phyloP scores from a whole-genome alignment of 78 protist genomes.

The Cavenderia fasciculata region DNA sequence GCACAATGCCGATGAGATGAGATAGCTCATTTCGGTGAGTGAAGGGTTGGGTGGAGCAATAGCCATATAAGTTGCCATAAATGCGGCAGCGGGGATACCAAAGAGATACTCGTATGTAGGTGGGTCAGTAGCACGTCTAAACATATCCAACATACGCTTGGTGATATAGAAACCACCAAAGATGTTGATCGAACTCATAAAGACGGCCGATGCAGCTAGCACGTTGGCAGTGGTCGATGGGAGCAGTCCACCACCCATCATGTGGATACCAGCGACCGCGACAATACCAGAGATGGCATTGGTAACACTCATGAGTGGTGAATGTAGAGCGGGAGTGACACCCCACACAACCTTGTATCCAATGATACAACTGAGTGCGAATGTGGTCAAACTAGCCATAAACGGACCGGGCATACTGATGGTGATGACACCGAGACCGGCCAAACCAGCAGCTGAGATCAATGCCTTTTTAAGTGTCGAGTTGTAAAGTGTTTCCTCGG shows the following conservation, averaged over 20 bases:
- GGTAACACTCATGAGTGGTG: conserved; percentile 98
- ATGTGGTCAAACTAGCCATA: conserved; percentile 79
- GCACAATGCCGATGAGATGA: conserved; percentile 31
- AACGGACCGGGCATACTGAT: conserved; percentile 48
- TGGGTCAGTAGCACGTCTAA: conserved; percentile 73
- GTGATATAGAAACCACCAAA: conserved; percentile 98
- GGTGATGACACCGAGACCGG: background rate
- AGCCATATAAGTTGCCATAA: conserved; percentile 52
- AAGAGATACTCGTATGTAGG: conserved; percentile 48
- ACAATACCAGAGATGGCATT: conserved; percentile 99
- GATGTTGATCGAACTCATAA: conserved; percentile 93
- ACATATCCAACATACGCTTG: conserved; percentile 97
- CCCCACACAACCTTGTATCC: conserved; percentile 96
- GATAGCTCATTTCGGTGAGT: conserved; percentile 31
- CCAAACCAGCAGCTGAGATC: conserved; percentile 13
- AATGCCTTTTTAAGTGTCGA: conserved; percentile 27
- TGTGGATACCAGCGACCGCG: conserved; percentile 94
- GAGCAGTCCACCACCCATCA: conserved; percentile 71
- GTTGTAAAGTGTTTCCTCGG: background rate
- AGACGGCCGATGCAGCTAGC: conserved; percentile 88
- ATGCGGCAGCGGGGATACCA: conserved; percentile 48
- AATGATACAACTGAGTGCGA: conserved; percentile 88
- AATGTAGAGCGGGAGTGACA: conserved; percentile 98
- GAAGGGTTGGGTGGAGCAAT: conserved; percentile 11
- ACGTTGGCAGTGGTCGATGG: conserved; percentile 44